Conservation (phyloP, 2,329 filamentous ascomycete genomes). For the Penicillium psychrosexuale region DNA sequence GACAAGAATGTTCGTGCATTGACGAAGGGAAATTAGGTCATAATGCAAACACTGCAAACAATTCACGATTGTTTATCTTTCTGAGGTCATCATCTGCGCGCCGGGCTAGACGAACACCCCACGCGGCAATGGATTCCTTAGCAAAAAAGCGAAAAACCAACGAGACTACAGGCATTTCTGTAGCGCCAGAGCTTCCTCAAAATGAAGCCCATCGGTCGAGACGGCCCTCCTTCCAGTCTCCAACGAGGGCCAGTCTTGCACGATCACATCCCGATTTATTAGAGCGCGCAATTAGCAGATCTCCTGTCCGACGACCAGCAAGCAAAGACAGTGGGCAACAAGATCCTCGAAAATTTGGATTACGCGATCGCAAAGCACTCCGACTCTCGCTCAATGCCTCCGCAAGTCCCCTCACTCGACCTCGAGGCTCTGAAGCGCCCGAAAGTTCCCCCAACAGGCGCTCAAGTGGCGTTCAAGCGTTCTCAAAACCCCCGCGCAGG, state of each 20-base stretch:
- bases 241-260: slow-evolving; percentile 62
- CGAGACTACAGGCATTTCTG: slow-evolving; percentile 48
- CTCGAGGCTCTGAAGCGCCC: slow-evolving; percentile 14
- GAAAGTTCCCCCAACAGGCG: slow-evolving; percentile 27
- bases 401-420: slow-evolving; percentile 25
- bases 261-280: slow-evolving; percentile 60
- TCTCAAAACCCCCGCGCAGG: slow-evolving; percentile 37
- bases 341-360: slow-evolving; percentile 26
- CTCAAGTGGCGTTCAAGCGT: slow-evolving; percentile 33
- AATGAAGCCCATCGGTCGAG: slow-evolving; percentile 29
- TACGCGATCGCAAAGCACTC: slow-evolving; percentile 39
- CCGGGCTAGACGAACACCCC: slow-evolving; percentile 35
- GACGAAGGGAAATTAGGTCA: slow-evolving; percentile 31
- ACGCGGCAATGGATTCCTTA: slow-evolving; percentile 47
- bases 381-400: slow-evolving; percentile 33
- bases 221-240: slow-evolving; percentile 63
- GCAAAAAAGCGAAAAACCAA: slow-evolving; percentile 64
- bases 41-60: slow-evolving; percentile 34
- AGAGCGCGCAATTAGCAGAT: slow-evolving; percentile 44
- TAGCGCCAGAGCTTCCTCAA: slow-evolving; percentile 36
- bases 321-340: slow-evolving; percentile 15
- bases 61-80: slow-evolving; percentile 24
- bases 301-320: slow-evolving; percentile 31
- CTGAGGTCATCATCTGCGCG: slow-evolving; percentile 3
- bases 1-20: background rate